These are phyloP conservation scores for Trichoderma harzianum DNA, from an alignment of 2,329 filamentous ascomycete species.

Conservation along the genomic window DNA sequence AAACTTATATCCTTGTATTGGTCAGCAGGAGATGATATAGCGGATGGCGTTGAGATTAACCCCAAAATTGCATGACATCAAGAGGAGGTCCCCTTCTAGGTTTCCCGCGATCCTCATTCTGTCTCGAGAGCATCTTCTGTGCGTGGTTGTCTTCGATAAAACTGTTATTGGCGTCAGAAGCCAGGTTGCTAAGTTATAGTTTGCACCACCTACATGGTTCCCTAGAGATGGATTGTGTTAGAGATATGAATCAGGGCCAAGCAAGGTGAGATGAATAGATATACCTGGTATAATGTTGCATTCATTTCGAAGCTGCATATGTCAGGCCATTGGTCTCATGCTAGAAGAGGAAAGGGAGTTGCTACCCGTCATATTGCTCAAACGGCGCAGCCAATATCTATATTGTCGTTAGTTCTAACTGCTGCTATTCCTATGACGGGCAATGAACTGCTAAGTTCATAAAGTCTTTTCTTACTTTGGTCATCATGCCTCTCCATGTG, in stretches of 20 bases:
- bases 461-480: conserved; percentile 61
- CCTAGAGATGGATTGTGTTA: not conserved
- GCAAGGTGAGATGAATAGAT: conserved; percentile 29
- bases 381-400: conserved; percentile 85
- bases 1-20: conserved; percentile 80
- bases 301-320: conserved; percentile 84
- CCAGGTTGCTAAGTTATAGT: not conserved
- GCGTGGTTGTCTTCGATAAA: conserved; percentile 90
- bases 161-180: conserved; percentile 40
- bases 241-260: not conserved
- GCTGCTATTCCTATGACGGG: not conserved
- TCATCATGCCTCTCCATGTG: conserved; percentile 98
- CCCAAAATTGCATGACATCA: conserved; percentile 91
- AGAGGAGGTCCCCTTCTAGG: conserved; percentile 50
- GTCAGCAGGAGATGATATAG: not conserved
- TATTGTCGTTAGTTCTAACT: not conserved
- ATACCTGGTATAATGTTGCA: conserved; percentile 82
- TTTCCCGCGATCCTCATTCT: conserved; percentile 45
- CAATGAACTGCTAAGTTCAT: not conserved
- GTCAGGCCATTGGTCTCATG: conserved; percentile 19
- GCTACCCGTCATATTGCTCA: conserved; percentile 72
- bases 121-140: conserved; percentile 62
- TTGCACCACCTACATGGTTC: not conserved
- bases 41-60: conserved; percentile 42
- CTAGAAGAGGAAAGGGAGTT: not conserved